A percentile compares a stretch with the other conserved stretches of the same genome.
Evolutionary conservation across 345 rosid species (phyloP).

Genomic region (Aethionema arabicum): DNA sequence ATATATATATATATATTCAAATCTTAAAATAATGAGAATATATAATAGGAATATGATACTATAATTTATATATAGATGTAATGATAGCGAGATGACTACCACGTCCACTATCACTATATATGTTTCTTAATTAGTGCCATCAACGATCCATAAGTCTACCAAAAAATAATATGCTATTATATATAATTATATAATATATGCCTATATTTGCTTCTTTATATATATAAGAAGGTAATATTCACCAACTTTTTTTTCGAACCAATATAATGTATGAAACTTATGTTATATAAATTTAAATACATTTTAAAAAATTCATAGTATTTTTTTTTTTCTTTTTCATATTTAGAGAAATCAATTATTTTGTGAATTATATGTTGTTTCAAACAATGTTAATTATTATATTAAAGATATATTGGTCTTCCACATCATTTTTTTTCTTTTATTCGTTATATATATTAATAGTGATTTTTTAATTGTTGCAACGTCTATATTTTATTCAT

Average conservation of each 20-base stretch:
- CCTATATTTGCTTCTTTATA: conserved; percentile 1
- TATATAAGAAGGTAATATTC: conserved; percentile 1
- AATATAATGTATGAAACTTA: neutral
- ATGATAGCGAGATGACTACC: conserved; percentile 33
- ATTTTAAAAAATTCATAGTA: too few species aligned
- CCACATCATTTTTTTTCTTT: too few species aligned
- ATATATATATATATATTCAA: conserved; percentile 25
- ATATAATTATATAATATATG: conserved; percentile 9
- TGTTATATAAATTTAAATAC: too few species aligned
- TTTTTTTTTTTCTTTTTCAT: too few species aligned
- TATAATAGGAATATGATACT: conserved; percentile 13
- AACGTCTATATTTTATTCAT: neutral
- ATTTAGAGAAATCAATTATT: too few species aligned
- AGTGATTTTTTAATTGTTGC: too few species aligned
- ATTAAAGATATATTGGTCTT: too few species aligned
- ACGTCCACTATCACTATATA: conserved; percentile 35
- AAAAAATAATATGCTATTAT: neutral
- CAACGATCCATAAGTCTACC: conserved; percentile 22
- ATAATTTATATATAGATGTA: conserved; percentile 15
- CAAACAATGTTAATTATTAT: too few species aligned
- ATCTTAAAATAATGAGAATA: conserved; percentile 29
- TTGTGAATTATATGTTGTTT: too few species aligned
- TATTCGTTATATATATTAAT: too few species aligned
- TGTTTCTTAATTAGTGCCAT: conserved; percentile 24
- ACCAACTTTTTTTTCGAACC: neutral